phyloP scores from a whole-genome alignment of 495 filamentous ascomycete genomes.

The Aspergillus nidulans region DNA sequence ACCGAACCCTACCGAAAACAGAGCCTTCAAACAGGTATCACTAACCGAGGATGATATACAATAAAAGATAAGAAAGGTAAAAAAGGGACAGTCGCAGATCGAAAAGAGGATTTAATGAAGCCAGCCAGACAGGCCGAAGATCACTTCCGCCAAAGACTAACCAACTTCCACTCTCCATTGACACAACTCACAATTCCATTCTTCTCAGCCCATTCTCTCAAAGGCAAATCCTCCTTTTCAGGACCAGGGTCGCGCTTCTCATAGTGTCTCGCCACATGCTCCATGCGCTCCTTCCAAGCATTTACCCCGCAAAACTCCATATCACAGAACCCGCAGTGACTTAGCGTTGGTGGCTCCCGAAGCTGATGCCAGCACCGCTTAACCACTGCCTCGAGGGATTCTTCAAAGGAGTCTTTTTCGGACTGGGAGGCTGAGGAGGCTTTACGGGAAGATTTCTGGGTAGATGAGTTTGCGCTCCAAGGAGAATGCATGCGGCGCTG shows the following conservation, averaged over 20 bases:
- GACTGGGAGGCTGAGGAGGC: conserved; percentile 35
- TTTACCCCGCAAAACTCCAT: conserved; percentile 54
- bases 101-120: neutral
- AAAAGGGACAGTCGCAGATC: neutral
- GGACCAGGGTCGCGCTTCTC: conserved; percentile 46
- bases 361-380: conserved; percentile 55
- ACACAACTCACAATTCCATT: conserved; percentile 37
- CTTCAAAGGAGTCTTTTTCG: conserved; percentile 37
- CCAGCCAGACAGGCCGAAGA: neutral
- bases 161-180: conserved; percentile 13
- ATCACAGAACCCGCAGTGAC: conserved; percentile 66
- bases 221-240: conserved; percentile 39
- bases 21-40: neutral
- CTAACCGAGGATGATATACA: neutral
- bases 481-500: conserved; percentile 86
- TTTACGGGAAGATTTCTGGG: conserved; percentile 25
- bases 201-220: conserved; percentile 50
- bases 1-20: neutral
- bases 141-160: conserved; percentile 9
- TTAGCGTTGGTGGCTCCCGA: conserved; percentile 56
- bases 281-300: conserved; percentile 82
- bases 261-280: conserved; percentile 83
- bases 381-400: conserved; percentile 45
- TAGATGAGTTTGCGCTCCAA: conserved; percentile 27
- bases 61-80: neutral